These are phyloP conservation scores for Mycena sp. DNA, from an alignment of 1,284 basidiomycete genomes.

Conservation along the genomic window DNA sequence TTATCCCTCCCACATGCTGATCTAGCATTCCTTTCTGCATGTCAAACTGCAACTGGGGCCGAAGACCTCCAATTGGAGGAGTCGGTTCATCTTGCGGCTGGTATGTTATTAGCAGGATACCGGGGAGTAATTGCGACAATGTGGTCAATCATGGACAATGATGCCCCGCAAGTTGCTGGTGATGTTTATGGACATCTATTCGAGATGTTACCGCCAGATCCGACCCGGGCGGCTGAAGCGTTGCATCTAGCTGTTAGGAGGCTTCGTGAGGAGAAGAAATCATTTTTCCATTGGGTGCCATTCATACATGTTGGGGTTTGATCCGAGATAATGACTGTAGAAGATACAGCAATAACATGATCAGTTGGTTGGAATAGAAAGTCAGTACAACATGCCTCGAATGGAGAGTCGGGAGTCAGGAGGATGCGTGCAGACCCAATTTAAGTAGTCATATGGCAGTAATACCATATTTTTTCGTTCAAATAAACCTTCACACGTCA, in stretches of 20 bases:
- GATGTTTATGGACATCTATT: slow-evolving; percentile 26
- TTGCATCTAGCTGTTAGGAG: slow-evolving; percentile 6
- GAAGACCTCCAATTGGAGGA: slow-evolving; percentile 30
- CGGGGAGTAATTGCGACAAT: slow-evolving; percentile 38
- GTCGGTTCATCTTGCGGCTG: slow-evolving; percentile 37
- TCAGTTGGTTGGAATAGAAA: too few relatives aligned
- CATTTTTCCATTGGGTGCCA: too few relatives aligned
- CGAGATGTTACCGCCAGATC: not conserved
- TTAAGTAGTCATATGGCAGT: too few relatives aligned
- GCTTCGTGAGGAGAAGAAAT: not conserved
- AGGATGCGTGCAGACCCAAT: too few relatives aligned
- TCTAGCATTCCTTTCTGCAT: slow-evolving; percentile 41
- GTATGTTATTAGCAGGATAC: slow-evolving; percentile 38
- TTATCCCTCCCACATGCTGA: slow-evolving; percentile 24
- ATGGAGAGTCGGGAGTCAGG: too few relatives aligned
- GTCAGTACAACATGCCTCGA: too few relatives aligned
- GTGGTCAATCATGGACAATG: slow-evolving; percentile 35
- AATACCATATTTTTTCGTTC: too few relatives aligned
- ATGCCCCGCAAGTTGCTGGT: slow-evolving; percentile 28
- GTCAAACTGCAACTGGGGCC: slow-evolving; percentile 38
- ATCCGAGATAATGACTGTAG: too few relatives aligned
- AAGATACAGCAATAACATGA: too few relatives aligned
- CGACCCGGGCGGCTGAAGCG: not conserved
- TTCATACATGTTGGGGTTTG: too few relatives aligned
- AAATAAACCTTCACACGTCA: too few relatives aligned